These are phyloP conservation scores for Clavispora vitiphila DNA, from an alignment of 805 yeast genomes.

Conservation along the genomic window DNA sequence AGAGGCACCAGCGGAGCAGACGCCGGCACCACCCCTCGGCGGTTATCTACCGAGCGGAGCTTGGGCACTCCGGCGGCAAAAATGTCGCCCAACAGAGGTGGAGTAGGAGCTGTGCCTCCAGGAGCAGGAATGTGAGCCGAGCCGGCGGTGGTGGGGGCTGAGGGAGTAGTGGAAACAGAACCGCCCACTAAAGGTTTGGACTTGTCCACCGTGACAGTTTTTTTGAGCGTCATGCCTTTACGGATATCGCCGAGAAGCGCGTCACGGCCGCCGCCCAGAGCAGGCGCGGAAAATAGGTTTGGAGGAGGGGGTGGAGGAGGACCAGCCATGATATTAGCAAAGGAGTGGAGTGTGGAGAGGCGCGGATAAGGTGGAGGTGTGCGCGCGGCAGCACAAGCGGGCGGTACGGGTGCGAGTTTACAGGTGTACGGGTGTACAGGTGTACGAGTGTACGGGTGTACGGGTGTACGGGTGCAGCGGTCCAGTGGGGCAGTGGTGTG, in stretches of 20 bases:
- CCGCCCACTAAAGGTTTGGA: conserved; percentile 55
- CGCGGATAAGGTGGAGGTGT: background rate
- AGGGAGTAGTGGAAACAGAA: conserved; percentile 6
- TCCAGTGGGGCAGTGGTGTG: no score
- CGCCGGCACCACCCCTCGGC: conserved; percentile 21
- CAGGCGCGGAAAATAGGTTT: conserved; percentile 19
- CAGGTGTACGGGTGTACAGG: no score
- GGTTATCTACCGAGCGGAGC: conserved; percentile 40
- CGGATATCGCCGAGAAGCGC: conserved; percentile 76
- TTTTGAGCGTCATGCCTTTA: conserved; percentile 44
- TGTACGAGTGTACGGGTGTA: no score
- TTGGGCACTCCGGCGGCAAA: conserved; percentile 82
- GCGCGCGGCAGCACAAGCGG: background rate
- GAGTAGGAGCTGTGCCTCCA: conserved; percentile 11
- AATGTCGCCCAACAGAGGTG: conserved; percentile 58
- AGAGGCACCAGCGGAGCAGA: background rate
- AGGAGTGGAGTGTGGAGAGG: background rate
- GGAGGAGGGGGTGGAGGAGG: conserved; percentile 37
- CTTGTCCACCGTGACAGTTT: conserved; percentile 41
- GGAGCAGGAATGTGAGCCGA: conserved; percentile 19
- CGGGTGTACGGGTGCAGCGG: no score
- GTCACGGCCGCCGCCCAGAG: conserved; percentile 28
- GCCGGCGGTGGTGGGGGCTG: conserved; percentile 25
- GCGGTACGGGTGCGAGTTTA: background rate
- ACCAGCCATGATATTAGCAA: conserved; percentile 35